Evolutionary conservation across 2,329 filamentous ascomycete species (phyloP), one percentile per base, ranked within the genome.

Genomic region (Fusarium sp.): DNA sequence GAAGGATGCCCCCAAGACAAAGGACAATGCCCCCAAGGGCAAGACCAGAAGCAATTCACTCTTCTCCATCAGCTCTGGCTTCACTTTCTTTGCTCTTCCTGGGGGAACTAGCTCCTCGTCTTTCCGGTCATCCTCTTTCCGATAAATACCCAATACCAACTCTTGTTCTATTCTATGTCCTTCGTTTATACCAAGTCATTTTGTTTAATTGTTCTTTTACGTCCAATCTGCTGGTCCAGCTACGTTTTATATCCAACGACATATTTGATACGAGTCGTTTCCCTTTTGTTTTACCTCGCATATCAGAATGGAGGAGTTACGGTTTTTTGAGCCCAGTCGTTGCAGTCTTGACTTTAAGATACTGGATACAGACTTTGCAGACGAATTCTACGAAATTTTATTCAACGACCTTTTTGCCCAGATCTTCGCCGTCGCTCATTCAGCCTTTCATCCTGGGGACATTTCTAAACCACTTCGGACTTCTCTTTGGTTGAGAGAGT

Each of bases 61-160:
- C 46, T 61, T 74, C 31, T 75, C 73, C 62, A 73, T 75, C 55
- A 75, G 72, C 28, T 75, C 73, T 11, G 73, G 73, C 66, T 74
- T 75, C 56, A 75, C 73, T 28, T 75, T 75, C 51, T 62, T 75
- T 18, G 73, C 73, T 37, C 70, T 75, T 26, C 72, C 73, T 42
- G 72, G 75, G 34, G 62, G 60, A 52, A 58, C 72, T 26, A 67
- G 51, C 30, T 53, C 62, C 16, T 71, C 68, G 13, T 74, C 73
- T 41, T 61, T 75, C 50, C 68, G 73, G 52, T 73, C 73, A 14
- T 75, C 73, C 10, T 74, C 74, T 21, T 75, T 72, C 41, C 72
- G 73, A 67, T 75, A 72, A 74, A 60, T 43, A 58, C 13, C 49
- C 49, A 54, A 44, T 42, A 43, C 19, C 34, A 52, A 26, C 57